Evolutionary conservation across 257 asterid species (phyloP).

Genomic region (Jasminum sambac): DNA sequence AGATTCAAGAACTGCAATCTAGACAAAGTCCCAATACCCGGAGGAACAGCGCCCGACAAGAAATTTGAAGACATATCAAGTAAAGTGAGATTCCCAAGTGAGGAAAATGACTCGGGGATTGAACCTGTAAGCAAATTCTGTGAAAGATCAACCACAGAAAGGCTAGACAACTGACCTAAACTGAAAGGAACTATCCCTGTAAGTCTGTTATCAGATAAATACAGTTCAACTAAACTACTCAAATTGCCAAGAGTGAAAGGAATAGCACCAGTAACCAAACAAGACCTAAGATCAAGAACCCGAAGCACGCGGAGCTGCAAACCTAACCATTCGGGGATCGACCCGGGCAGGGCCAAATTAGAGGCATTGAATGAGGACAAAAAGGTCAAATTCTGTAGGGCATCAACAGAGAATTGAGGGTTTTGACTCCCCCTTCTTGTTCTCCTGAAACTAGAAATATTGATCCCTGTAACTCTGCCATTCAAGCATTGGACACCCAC

Average conservation of each 20-base stretch:
- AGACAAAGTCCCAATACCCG: slow-evolving; percentile 46
- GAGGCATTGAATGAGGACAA: slow-evolving; percentile 80
- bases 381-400: slow-evolving; percentile 69
- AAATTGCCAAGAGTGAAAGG: slow-evolving; percentile 71
- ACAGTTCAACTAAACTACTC: slow-evolving; percentile 58
- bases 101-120: slow-evolving; percentile 34
- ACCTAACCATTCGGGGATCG: slow-evolving; percentile 84
- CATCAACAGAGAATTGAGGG: slow-evolving; percentile 80
- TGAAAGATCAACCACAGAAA: slow-evolving; percentile 49
- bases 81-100: slow-evolving; percentile 40
- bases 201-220: slow-evolving; percentile 62
- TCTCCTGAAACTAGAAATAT: slow-evolving; percentile 79
- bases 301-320: slow-evolving; percentile 45
- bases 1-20: slow-evolving; percentile 47
- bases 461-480: slow-evolving; percentile 70
- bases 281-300: slow-evolving; percentile 90
- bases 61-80: slow-evolving; percentile 49
- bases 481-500: slow-evolving; percentile 63
- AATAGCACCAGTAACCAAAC: slow-evolving; percentile 55
- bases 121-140: slow-evolving; percentile 41
- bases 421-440: slow-evolving; percentile 65
- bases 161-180: slow-evolving; percentile 39
- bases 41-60: slow-evolving; percentile 47
- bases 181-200: slow-evolving; percentile 43
- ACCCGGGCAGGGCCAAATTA: slow-evolving; percentile 59